Percentiles rank a stretch among this genome's conserved stretches.
phyloP scores from a whole-genome alignment of 176 grass and related monocot species.

The Pontederia crassipes region DNA sequence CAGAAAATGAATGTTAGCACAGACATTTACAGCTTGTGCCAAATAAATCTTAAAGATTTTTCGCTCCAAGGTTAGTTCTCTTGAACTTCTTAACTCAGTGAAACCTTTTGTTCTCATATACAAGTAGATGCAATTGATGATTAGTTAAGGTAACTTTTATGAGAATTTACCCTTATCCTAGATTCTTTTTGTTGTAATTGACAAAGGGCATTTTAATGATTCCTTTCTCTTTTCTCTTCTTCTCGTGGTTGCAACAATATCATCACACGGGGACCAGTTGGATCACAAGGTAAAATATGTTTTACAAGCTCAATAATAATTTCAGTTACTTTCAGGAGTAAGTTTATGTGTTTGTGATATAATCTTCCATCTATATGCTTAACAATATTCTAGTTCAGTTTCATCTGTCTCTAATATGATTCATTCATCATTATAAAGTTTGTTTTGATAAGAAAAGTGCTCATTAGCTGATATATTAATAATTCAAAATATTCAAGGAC shows the following conservation, averaged over 20 bases:
- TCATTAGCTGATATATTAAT: too few species aligned
- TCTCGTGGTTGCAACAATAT: slow-evolving; percentile 16
- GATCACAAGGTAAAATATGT: slow-evolving; percentile 73
- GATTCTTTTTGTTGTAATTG: slow-evolving; percentile 13
- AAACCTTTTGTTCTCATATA: too few species aligned
- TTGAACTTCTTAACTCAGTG: neutral
- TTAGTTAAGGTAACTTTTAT: slow-evolving; percentile 3
- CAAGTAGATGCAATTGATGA: neutral
- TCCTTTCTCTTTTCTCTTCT: slow-evolving; percentile 19
- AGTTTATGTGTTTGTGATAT: slow-evolving; percentile 1
- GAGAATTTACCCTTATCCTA: neutral
- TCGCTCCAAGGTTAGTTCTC: slow-evolving; percentile 80
- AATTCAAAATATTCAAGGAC: too few species aligned
- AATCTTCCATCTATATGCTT: neutral
- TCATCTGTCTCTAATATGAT: too few species aligned
- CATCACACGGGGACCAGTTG: slow-evolving; percentile 45
- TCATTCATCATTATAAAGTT: too few species aligned
- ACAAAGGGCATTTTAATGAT: slow-evolving; percentile 25
- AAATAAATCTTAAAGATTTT: slow-evolving; percentile 93
- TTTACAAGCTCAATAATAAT: neutral
- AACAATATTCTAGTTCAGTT: too few species aligned
- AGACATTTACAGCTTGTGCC: slow-evolving; percentile 73
- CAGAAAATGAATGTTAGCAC: slow-evolving; percentile 79
- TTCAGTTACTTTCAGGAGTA: neutral
- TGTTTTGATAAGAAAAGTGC: too few species aligned